Conservation (phyloP, 2,329 filamentous ascomycete species). For the Zymoseptoria ardabiliae region DNA sequence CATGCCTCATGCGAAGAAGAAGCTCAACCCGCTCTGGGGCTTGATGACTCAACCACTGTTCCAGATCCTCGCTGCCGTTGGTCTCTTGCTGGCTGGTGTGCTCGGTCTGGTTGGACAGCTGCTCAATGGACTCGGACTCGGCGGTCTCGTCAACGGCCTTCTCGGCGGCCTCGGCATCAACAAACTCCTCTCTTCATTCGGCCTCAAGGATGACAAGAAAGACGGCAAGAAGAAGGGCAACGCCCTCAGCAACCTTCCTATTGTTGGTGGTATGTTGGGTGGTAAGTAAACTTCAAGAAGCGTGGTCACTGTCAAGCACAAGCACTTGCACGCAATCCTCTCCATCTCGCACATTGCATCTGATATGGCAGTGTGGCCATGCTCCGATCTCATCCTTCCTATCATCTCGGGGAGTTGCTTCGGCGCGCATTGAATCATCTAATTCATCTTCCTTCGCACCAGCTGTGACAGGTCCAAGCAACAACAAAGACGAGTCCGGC, state of each 20-base stretch:
- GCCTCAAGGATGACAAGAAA: conserved; percentile 49
- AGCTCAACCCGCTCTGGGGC: conserved; percentile 83
- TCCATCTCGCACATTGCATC: background rate
- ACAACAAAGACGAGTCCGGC: conserved; percentile 2
- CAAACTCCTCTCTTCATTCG: conserved; percentile 67
- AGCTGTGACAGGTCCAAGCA: background rate
- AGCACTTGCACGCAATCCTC: background rate
- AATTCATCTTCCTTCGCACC: conserved; percentile 2
- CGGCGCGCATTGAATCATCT: conserved; percentile 3
- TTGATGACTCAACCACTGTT: conserved; percentile 77
- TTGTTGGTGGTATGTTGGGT: conserved; percentile 44
- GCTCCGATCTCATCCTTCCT: background rate
- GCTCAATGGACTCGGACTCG: conserved; percentile 73
- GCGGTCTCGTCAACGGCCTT: conserved; percentile 70
- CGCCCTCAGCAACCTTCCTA: conserved; percentile 33
- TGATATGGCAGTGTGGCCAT: background rate
- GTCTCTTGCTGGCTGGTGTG: conserved; percentile 73
- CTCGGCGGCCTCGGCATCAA: conserved; percentile 70
- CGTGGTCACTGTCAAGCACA: background rate
- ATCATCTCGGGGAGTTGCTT: background rate
- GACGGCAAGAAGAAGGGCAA: conserved; percentile 39
- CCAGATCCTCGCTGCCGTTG: conserved; percentile 87
- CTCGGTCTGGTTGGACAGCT: conserved; percentile 76
- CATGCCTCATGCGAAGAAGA: conserved; percentile 92
- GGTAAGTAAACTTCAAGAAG: conserved; percentile 29